These are phyloP conservation scores for Curvularia lunata DNA, from an alignment of 2,329 filamentous ascomycete genomes.

Conservation along the genomic window DNA sequence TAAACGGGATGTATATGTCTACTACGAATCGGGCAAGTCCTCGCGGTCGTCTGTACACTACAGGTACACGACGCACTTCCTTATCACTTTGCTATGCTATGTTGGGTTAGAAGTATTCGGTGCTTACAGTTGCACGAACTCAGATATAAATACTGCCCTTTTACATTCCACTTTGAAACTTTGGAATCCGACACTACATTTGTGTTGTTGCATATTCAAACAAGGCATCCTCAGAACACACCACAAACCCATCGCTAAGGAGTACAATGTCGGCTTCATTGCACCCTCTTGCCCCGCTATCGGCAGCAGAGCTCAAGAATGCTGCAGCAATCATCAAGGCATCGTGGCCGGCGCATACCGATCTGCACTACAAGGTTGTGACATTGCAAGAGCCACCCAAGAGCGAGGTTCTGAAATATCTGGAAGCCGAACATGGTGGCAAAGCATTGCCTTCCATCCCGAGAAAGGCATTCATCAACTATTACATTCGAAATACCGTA, in stretches of 20 bases:
- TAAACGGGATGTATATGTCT: constrained; percentile 14
- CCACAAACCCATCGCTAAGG: constrained; percentile 29
- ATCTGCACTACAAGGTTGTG: constrained; percentile 70
- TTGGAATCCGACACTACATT: neutral
- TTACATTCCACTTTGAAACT: neutral
- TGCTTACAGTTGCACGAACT: neutral
- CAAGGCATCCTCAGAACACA: constrained; percentile 41
- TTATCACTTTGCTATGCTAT: constrained; percentile 25
- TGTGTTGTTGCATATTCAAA: neutral
- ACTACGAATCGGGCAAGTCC: constrained; percentile 33
- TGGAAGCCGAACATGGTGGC: constrained; percentile 66
- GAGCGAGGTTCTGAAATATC: constrained; percentile 63
- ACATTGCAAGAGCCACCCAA: constrained; percentile 71
- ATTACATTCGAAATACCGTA: constrained; percentile 67
- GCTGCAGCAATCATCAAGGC: constrained; percentile 58
- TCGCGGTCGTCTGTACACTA: constrained; percentile 23
- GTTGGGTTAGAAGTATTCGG: constrained; percentile 15
- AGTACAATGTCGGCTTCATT: constrained; percentile 6
- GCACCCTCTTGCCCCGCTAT: constrained; percentile 68
- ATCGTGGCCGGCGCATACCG: constrained; percentile 62
- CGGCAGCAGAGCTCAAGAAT: constrained; percentile 62
- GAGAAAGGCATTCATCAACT: constrained; percentile 63
- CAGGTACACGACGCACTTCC: constrained; percentile 25
- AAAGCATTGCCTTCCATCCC: constrained; percentile 58
- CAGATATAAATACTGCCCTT: neutral